A percentile compares a stretch with the other conserved stretches of the same genome.
phyloP scores from a whole-genome alignment of 208 protist genomes.

The Wallacemonas rigidus region DNA sequence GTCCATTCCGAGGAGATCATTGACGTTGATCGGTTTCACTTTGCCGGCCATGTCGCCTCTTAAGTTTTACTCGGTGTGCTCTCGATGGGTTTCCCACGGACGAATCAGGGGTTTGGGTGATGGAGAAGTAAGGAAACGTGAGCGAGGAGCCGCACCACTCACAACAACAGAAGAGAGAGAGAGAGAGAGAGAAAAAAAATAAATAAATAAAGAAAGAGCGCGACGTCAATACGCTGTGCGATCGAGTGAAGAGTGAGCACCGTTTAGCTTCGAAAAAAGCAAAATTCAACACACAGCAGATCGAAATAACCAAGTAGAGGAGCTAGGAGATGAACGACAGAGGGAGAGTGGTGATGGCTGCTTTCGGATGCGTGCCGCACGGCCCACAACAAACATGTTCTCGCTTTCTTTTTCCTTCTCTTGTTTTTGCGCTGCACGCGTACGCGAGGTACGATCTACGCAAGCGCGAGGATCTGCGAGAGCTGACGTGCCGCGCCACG shows the following conservation, averaged over 20 bases:
- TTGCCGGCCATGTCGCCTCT: too few species aligned
- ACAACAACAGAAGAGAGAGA: background rate
- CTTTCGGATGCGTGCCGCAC: too few species aligned
- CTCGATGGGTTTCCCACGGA: too few species aligned
- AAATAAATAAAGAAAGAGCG: background rate
- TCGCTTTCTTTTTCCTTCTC: conserved; percentile 12
- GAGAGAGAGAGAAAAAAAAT: conserved; percentile 9
- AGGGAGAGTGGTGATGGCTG: background rate
- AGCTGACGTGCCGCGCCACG: too few species aligned
- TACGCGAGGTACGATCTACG: too few species aligned
- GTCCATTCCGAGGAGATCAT: background rate
- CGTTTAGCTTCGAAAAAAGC: background rate
- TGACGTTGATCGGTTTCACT: background rate
- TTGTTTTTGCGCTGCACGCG: background rate
- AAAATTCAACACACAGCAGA: background rate
- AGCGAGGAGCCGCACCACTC: too few species aligned
- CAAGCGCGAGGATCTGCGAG: too few species aligned
- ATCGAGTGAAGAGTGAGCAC: background rate
- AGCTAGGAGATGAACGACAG: background rate
- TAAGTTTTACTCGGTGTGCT: too few species aligned
- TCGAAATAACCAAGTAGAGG: background rate
- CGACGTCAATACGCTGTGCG: background rate
- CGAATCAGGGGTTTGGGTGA: too few species aligned
- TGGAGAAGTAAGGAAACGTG: too few species aligned
- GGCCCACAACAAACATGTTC: background rate